phyloP scores from a whole-genome alignment of 2,329 filamentous ascomycete genomes.

The Alternaria triticimaculans region DNA sequence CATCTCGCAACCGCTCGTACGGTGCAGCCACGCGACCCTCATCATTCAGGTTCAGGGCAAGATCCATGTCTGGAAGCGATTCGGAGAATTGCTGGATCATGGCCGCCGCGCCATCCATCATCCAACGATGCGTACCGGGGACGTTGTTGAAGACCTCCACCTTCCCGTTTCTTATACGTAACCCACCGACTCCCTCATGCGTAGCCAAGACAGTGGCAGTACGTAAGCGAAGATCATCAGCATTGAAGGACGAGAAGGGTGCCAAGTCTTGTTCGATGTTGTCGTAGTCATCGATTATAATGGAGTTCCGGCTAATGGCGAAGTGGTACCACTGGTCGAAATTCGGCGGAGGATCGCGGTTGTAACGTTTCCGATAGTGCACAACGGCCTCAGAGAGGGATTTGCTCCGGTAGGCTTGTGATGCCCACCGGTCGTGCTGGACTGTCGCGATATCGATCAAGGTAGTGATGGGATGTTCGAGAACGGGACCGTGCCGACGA shows the following conservation, averaged over 20 bases:
- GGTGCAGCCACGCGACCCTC: conserved; percentile 65
- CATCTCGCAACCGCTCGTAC: conserved; percentile 42
- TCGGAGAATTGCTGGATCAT: conserved; percentile 61
- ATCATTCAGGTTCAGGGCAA: conserved; percentile 69
- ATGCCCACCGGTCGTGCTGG: conserved; percentile 58
- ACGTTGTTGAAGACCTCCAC: conserved; percentile 53
- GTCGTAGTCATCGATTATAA: conserved; percentile 67
- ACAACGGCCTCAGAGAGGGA: conserved; percentile 58
- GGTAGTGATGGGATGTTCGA: conserved; percentile 62
- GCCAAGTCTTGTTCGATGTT: conserved; percentile 64
- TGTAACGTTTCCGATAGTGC: conserved; percentile 61
- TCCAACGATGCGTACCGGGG: conserved; percentile 63
- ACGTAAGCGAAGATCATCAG: conserved; percentile 58
- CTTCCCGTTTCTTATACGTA: conserved; percentile 62
- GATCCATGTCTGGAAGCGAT: conserved; percentile 67
- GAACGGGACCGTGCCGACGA: conserved; percentile 50
- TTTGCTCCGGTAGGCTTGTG: conserved; percentile 56
- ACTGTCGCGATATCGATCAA: conserved; percentile 59
- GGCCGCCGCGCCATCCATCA: conserved; percentile 60
- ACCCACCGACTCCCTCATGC: conserved; percentile 62
- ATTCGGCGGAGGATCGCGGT: conserved; percentile 62
- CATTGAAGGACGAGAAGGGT: conserved; percentile 61
- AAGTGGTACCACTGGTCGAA: conserved; percentile 68
- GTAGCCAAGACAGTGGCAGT: conserved; percentile 62
- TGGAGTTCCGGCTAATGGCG: conserved; percentile 58